Conservation (phyloP, 345 rosid genomes). For the Luvunga scandens region DNA sequence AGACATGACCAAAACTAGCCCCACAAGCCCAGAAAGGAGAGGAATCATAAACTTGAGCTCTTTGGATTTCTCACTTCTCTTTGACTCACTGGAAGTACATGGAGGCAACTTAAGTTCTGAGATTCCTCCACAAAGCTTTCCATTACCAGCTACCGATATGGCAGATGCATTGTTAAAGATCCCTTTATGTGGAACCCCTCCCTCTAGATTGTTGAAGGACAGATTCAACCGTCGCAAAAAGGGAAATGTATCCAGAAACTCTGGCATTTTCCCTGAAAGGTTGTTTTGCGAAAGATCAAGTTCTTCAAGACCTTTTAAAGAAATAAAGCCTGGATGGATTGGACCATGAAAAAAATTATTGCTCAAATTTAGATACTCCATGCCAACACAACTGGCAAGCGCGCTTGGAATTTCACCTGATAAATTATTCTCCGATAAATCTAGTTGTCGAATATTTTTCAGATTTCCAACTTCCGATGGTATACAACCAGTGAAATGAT, state of each 20-base stretch:
- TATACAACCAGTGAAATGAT: constrained; percentile 10
- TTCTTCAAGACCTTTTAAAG: constrained; percentile 17
- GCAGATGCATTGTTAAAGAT: constrained; percentile 12
- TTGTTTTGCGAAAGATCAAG: constrained; percentile 33
- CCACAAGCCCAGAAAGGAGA: neutral
- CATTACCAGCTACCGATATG: constrained; percentile 17
- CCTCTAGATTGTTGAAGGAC: constrained; percentile 26
- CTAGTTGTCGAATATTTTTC: neutral
- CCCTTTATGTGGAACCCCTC: constrained; percentile 18
- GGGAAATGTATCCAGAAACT: constrained; percentile 9
- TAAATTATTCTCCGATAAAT: constrained; percentile 21
- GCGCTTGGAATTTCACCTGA: constrained; percentile 33
- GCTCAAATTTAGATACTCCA: constrained; percentile 11
- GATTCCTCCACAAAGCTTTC: constrained; percentile 25
- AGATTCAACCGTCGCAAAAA: constrained; percentile 18
- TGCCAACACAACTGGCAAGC: constrained; percentile 8
- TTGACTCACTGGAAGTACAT: constrained; percentile 1
- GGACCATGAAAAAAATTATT: constrained; percentile 22
- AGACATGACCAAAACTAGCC: neutral
- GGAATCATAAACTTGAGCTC: neutral
- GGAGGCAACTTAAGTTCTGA: constrained; percentile 10
- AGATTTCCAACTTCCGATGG: constrained; percentile 23
- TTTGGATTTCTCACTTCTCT: neutral
- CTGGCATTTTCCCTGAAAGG: constrained; percentile 25
- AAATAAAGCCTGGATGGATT: constrained; percentile 16